These are phyloP conservation scores for Vararia minispora DNA, from an alignment of 768 basidiomycete species.

Conservation along the genomic window DNA sequence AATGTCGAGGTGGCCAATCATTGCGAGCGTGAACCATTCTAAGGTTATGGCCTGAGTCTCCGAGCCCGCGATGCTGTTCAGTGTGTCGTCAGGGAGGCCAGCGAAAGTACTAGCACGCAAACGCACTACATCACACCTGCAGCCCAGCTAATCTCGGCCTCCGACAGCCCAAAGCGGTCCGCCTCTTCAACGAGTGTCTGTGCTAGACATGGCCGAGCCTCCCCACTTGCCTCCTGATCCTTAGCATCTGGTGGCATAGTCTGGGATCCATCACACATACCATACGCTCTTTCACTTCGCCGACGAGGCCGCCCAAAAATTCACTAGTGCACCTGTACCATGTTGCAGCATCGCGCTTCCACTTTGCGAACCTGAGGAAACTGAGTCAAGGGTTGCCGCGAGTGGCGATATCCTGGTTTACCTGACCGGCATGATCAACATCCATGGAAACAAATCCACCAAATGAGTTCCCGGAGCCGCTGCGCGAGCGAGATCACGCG, in stretches of 20 bases:
- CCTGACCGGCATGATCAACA: too few species aligned
- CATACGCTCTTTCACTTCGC: background rate
- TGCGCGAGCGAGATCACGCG: background rate
- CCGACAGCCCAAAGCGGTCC: background rate
- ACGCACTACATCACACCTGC: constrained; percentile 6
- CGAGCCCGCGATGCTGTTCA: too few species aligned
- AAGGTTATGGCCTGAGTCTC: too few species aligned
- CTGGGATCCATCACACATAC: background rate
- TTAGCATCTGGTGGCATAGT: too few species aligned
- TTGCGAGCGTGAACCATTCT: too few species aligned
- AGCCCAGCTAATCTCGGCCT: constrained; percentile 3
- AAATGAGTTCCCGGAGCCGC: too few species aligned
- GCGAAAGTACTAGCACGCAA: too few species aligned
- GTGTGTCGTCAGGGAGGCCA: too few species aligned
- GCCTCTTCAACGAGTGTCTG: constrained; percentile 1
- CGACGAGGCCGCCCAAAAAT: constrained; percentile 1
- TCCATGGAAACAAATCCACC: too few species aligned
- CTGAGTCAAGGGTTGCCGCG: too few species aligned
- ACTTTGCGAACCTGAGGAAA: constrained; percentile 1
- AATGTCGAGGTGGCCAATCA: too few species aligned
- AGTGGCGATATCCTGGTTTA: too few species aligned
- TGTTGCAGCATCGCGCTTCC: constrained; percentile 4
- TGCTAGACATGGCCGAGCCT: constrained; percentile 1
- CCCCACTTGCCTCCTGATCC: constrained; percentile 6
- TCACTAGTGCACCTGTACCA: background rate